Base-by-base conservation (phyloP, 768 basidiomycete species). In the Atractiella rhizophila region DNA sequence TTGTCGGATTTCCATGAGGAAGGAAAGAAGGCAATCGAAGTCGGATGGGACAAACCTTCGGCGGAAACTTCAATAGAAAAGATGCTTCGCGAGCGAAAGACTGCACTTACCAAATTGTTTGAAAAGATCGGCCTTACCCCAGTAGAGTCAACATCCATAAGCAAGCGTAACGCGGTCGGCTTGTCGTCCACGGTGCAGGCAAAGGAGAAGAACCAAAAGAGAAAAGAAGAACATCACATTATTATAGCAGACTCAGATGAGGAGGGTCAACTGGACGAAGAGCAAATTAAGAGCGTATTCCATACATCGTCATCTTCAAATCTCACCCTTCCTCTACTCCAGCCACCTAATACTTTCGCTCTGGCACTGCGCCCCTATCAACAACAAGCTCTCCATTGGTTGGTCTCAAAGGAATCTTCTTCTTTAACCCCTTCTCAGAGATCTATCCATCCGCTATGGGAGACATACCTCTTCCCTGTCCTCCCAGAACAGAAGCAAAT, bases 371-470 rank as follows among this genome's bases (percentile, higher is more conserved):
- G 81, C 34, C 72, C 71, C 28, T 94, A 96, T 59, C 88, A 94
- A 54, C 88, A 83, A 54, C 88, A 96, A 58, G 88, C 85, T 0
- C 62, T 94, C 34, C 63, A 63, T 74, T 96, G 86, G 86, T 85
- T 91, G 85, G 63, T 71, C 48, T 76, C 77, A 3, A 64, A 83
- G 39, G 88, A 96, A 60, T 68, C 66, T 2, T 78, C 77, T 3
- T 65, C 70, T 16, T 63, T 65, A 47, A 71, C 75, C 41, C 77
- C 58, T 4, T 71, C 49, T 67, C 76, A 40, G 68, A 73, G 54
- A 67, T 13, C 77, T 76, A 73, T 94, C 68, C 82, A 96, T 57
- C 88, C 88, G 2, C 59, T 96, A 7, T 96, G 86, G 86, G 75
- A 75, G 62, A 71, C 81, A 82, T 94, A 81, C 54, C 51, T 63